These are phyloP conservation scores for Magnaporthiopsis rhizophila DNA, from an alignment of 2,329 filamentous ascomycete species.

Conservation along the genomic window DNA sequence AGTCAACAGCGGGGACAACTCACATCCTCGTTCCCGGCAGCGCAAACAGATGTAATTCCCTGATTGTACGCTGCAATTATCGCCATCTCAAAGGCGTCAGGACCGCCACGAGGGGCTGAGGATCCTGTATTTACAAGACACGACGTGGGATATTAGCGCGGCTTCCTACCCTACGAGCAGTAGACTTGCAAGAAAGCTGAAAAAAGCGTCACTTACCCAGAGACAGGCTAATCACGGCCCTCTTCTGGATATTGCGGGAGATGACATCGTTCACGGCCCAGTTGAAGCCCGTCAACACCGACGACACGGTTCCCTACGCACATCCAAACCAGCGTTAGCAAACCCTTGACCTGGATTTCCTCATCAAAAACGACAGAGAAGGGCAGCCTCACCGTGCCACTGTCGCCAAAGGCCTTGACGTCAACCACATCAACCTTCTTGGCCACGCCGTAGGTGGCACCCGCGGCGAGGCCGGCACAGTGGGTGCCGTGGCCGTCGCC, in stretches of 20 bases:
- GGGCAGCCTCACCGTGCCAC: slow-evolving; percentile 24
- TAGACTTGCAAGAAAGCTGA: background rate
- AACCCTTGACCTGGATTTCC: too few relatives aligned
- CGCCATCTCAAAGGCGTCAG: slow-evolving; percentile 27
- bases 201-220: slow-evolving; percentile 22
- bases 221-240: slow-evolving; percentile 56
- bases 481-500: slow-evolving; percentile 58
- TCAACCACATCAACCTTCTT: slow-evolving; percentile 46
- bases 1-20: background rate
- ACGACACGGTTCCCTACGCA: slow-evolving; percentile 20
- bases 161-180: too few relatives aligned
- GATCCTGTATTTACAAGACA: background rate
- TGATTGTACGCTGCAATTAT: slow-evolving; percentile 23
- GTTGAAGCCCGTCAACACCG: slow-evolving; percentile 50
- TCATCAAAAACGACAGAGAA: background rate
- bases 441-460: slow-evolving; percentile 53
- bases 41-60: slow-evolving; percentile 27
- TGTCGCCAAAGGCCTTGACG: slow-evolving; percentile 52
- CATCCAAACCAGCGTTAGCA: background rate
- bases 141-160: too few relatives aligned
- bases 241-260: slow-evolving; percentile 32
- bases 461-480: slow-evolving; percentile 55
- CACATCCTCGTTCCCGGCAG: background rate
- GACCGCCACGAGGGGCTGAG: slow-evolving; percentile 15
- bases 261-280: slow-evolving; percentile 40